Evolutionary conservation across 208 protist genomes (phyloP).

Genomic region (Leishmania braziliensis): DNA sequence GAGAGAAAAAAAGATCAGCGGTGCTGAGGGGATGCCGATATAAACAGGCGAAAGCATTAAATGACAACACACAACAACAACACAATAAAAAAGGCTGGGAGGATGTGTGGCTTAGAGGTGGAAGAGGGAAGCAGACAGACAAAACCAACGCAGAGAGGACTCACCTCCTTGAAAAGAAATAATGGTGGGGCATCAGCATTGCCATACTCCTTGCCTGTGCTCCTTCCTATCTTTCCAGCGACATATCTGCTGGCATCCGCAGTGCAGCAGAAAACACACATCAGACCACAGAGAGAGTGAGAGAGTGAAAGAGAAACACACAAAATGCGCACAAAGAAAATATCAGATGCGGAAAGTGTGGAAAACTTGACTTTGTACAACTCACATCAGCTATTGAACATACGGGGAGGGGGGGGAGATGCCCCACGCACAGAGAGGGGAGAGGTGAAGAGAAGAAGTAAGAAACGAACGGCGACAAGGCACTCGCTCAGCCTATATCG

Average conservation of each 20-base stretch:
- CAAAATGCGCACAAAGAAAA: neutral
- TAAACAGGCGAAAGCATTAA: neutral
- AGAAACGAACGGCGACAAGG: neutral
- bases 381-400: neutral
- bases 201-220: neutral
- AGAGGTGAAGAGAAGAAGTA: neutral
- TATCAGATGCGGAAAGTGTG: neutral
- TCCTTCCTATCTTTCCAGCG: neutral
- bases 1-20: neutral
- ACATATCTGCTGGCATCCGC: neutral
- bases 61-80: neutral
- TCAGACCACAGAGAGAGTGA: too few relatives aligned
- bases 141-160: neutral
- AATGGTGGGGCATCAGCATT: neutral
- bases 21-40: neutral
- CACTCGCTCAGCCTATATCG: neutral
- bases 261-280: neutral
- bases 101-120: too few relatives aligned
- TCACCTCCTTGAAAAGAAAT: neutral
- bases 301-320: neutral
- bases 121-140: too few relatives aligned
- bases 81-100: slow-evolving; percentile 1
- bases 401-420: neutral
- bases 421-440: neutral
- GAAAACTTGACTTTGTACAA: neutral